phyloP scores from a whole-genome alignment of 1,284 basidiomycete genomes.

The Ustilago crameri region DNA sequence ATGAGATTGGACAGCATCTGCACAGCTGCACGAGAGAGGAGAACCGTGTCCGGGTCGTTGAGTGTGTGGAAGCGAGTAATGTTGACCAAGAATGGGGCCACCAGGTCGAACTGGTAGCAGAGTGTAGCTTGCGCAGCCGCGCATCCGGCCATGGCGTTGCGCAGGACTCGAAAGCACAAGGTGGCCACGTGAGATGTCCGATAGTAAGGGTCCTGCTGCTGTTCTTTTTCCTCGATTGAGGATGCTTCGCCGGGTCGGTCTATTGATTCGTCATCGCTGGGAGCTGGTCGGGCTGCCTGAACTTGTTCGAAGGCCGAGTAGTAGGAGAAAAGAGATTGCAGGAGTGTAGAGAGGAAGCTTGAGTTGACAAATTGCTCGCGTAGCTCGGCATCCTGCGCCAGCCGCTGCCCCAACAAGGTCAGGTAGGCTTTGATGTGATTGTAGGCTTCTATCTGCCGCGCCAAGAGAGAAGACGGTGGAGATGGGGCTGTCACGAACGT shows the following conservation, averaged over 20 bases:
- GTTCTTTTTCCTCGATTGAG: not conserved
- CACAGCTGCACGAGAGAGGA: slow-evolving; percentile 26
- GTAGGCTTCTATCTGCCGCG: slow-evolving; percentile 11
- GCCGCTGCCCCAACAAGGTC: slow-evolving; percentile 4
- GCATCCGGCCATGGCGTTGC: slow-evolving; percentile 33
- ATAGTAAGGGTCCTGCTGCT: slow-evolving; percentile 7
- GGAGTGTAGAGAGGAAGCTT: not conserved
- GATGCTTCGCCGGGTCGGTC: not conserved
- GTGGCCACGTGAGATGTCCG: slow-evolving; percentile 15
- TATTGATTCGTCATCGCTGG: not conserved
- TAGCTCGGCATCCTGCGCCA: slow-evolving; percentile 6
- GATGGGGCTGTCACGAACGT: not conserved
- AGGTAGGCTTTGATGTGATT: slow-evolving; percentile 12
- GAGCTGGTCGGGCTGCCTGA: slow-evolving; percentile 9
- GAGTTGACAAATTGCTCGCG: not conserved
- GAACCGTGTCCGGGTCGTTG: slow-evolving; percentile 27
- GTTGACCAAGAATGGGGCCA: slow-evolving; percentile 24
- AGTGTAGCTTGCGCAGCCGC: slow-evolving; percentile 18
- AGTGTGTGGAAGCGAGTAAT: slow-evolving; percentile 35
- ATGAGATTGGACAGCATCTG: slow-evolving; percentile 51
- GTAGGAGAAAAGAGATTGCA: slow-evolving; percentile 1
- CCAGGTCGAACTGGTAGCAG: slow-evolving; percentile 9
- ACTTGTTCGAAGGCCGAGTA: slow-evolving; percentile 6
- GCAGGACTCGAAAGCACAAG: slow-evolving; percentile 13
- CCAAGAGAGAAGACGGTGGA: not conserved